Evolutionary conservation across 2,329 filamentous ascomycete genomes (phyloP), one percentile per base, ranked within the genome.

Genomic region (Madurella mycetomatis): DNA sequence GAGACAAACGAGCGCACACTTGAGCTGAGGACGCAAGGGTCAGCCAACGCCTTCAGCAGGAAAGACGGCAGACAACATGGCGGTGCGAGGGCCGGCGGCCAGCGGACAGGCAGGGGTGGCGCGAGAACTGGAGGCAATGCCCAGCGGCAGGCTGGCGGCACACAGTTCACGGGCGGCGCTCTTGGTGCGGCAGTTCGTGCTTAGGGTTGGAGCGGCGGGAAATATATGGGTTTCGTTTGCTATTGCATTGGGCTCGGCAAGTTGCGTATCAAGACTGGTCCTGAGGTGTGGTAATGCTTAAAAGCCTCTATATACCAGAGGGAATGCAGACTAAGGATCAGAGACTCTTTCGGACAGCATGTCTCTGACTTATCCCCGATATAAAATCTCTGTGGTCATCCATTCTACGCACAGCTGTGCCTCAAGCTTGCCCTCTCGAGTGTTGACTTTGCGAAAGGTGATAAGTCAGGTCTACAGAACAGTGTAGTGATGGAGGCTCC

Each of bases 1-100:
- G 95, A 99, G 81, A 86, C 86, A 65, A 99, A 99, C 77, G 94
- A 99, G 80, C 87, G 95, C 72, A 95, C 92, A 19, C 82, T 99
- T 64, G 94, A 99, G 80, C 92, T 96, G 72, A 85, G 94, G 70
- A 97, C 95, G 64, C 91, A 96, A 72, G 94, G 94, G 65, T 96
- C 92, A 64, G 86, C 90, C 55, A 95, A 95, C 68, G 92, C 91
- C 30, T 97, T 97, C 74, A 92, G 96, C 79, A 80, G 92, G 71
- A 90, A 96, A 77, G 88, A 90, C 62, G 89, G 88, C 54, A 82
- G 87, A 61, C 86, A 87, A 57, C 86, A 87, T 57, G 81, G 82
- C 30, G 84, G 87, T 46, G 88, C 84, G 50, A 71, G 70, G 67
- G 83, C 73, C 17, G 82, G 86, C 58, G 85, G 87, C 41, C 77